Evolutionary conservation across 768 basidiomycete species (phyloP).

Genomic region (Cystoderma amianthinum): DNA sequence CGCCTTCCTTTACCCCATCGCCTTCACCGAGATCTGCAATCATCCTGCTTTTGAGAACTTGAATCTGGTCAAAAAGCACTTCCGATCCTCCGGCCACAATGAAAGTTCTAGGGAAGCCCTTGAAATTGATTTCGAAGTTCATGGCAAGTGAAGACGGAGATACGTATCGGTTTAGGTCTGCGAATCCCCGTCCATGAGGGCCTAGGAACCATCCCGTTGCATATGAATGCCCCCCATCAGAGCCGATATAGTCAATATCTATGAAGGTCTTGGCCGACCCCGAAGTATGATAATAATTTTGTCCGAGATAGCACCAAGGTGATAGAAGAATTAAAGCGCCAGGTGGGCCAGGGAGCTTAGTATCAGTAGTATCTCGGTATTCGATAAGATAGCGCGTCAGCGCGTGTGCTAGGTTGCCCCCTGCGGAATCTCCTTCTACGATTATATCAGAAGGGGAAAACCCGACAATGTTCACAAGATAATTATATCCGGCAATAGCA

Average conservation of each 20-base stretch:
- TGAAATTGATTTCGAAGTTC: conserved; percentile 31
- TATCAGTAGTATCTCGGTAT: conserved; percentile 22
- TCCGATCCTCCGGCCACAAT: conserved; percentile 54
- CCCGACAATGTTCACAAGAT: conserved; percentile 52
- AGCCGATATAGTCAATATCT: conserved; percentile 30
- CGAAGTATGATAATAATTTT: conserved; percentile 27
- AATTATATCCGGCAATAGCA: conserved; percentile 64
- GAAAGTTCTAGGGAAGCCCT: conserved; percentile 54
- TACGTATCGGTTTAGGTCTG: conserved; percentile 43
- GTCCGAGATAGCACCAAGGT: conserved; percentile 47
- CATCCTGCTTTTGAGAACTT: conserved; percentile 41
- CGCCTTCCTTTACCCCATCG: conserved; percentile 23
- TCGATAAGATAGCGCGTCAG: conserved; percentile 57
- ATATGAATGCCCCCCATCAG: conserved; percentile 15
- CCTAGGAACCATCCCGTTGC: conserved; percentile 37
- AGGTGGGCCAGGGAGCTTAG: conserved; percentile 35
- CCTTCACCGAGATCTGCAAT: conserved; percentile 41
- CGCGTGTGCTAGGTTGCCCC: conserved; percentile 64
- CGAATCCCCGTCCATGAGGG: conserved; percentile 38
- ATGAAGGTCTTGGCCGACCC: conserved; percentile 27
- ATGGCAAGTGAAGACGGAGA: conserved; percentile 48
- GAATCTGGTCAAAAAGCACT: conserved; percentile 45
- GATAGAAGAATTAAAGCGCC: conserved; percentile 46
- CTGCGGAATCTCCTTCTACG: conserved; percentile 70
- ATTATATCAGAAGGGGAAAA: conserved; percentile 58